These are phyloP conservation scores for Rhodotorula toruloides DNA, from an alignment of 768 basidiomycete species.

Conservation along the genomic window DNA sequence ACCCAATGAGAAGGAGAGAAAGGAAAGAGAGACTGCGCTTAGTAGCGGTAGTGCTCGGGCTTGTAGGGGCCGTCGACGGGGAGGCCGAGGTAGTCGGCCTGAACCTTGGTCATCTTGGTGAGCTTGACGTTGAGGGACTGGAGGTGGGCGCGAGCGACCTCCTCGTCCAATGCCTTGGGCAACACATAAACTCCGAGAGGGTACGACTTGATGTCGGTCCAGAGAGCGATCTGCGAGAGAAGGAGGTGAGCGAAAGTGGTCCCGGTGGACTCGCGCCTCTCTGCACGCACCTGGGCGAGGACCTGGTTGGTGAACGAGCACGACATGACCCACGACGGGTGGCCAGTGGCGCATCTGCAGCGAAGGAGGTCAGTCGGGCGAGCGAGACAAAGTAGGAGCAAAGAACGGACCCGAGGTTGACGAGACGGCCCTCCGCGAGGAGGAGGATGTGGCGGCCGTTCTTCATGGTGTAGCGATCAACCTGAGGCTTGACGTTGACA, in stretches of 20 bases:
- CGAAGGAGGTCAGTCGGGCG: constrained; percentile 19
- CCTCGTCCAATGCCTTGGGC: constrained; percentile 97
- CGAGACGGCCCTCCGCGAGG: constrained; percentile 96
- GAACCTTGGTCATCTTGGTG: constrained; percentile 51
- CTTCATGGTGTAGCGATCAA: constrained; percentile 91
- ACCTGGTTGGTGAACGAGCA: constrained; percentile 99
- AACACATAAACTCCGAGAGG: constrained; percentile 96
- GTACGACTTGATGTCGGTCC: constrained; percentile 75
- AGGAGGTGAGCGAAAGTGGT: no score
- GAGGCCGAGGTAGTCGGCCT: constrained; percentile 87
- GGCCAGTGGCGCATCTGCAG: constrained; percentile 83
- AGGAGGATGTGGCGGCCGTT: constrained; percentile 92
- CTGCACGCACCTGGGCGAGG: no score
- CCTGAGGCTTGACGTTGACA: constrained; percentile 96
- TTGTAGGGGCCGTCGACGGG: constrained; percentile 76
- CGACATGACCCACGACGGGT: constrained; percentile 99
- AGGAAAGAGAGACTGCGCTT: no score
- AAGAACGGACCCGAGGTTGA: constrained; percentile 80
- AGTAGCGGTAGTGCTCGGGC: constrained; percentile 63
- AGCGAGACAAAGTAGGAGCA: neutral
- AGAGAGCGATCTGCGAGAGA: constrained; percentile 67
- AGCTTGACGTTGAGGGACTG: constrained; percentile 88
- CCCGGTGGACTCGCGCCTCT: no score
- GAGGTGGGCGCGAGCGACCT: constrained; percentile 95
- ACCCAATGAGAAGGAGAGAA: no score